phyloP scores from a whole-genome alignment of 306 rosid species.

The Rubus parviflorus region DNA sequence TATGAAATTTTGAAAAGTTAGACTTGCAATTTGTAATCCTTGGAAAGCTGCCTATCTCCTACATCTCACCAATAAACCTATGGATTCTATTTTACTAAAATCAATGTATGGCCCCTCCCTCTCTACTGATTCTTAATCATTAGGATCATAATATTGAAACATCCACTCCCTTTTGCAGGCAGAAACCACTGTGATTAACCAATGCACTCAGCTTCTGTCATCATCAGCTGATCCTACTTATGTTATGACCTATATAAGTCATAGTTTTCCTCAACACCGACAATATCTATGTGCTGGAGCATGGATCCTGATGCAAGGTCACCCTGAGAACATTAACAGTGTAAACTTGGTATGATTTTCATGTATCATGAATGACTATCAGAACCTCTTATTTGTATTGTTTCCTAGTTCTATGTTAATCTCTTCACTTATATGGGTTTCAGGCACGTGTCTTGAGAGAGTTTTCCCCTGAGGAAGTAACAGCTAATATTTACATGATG shows the following conservation, averaged over 20 bases:
- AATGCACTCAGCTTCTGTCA: conserved; percentile 90
- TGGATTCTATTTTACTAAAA: background rate
- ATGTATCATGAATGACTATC: conserved; percentile 19
- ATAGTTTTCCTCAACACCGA: conserved; percentile 78
- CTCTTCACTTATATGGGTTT: conserved; percentile 25
- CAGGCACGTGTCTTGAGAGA: conserved; percentile 93
- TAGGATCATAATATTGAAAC: conserved; percentile 8
- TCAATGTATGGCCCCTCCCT: background rate
- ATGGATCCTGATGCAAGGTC: conserved; percentile 94
- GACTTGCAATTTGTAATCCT: background rate
- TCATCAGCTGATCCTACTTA: conserved; percentile 87
- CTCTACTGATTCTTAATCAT: background rate
- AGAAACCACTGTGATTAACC: conserved; percentile 83
- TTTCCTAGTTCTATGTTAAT: background rate
- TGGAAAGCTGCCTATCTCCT: background rate
- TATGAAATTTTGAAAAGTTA: background rate
- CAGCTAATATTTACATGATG: conserved; percentile 90
- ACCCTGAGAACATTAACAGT: conserved; percentile 77
- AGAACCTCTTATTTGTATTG: background rate
- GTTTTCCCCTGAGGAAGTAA: conserved; percentile 91
- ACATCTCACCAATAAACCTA: background rate
- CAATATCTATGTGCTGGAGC: conserved; percentile 95
- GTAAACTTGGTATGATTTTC: conserved; percentile 65
- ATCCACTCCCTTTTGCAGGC: conserved; percentile 51
- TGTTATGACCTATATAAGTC: conserved; percentile 74